Percentiles rank a stretch among this genome's conserved stretches.
phyloP scores from a whole-genome alignment of 495 filamentous ascomycete species.

The Oidiodendron maius region DNA sequence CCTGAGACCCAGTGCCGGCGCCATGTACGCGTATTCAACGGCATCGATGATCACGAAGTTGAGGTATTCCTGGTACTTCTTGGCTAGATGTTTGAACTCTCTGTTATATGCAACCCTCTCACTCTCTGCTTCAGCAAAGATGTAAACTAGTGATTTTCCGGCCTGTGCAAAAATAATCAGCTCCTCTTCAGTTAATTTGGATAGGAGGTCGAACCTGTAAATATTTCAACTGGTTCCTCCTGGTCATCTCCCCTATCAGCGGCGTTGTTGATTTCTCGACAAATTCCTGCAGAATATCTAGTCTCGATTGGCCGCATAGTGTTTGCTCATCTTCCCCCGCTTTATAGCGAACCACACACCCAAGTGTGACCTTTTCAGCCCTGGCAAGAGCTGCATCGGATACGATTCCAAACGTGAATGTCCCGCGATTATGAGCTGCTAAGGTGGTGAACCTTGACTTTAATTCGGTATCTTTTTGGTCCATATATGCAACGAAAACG shows the following conservation, averaged over 20 bases:
- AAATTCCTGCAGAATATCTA: slow-evolving; percentile 30
- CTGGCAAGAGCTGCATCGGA: slow-evolving; percentile 13
- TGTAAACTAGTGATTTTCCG: slow-evolving; percentile 40
- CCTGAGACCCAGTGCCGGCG: slow-evolving; percentile 29
- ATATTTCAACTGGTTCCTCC: slow-evolving; percentile 33
- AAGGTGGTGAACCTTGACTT: slow-evolving; percentile 21
- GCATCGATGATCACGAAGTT: slow-evolving; percentile 40
- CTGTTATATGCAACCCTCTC: slow-evolving; percentile 26
- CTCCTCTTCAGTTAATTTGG: background rate
- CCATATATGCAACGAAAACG: slow-evolving; percentile 36
- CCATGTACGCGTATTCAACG: slow-evolving; percentile 40
- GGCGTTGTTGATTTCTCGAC: slow-evolving; percentile 28
- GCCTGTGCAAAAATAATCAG: too few species aligned
- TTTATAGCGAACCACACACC: slow-evolving; percentile 34
- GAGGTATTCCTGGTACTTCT: slow-evolving; percentile 42
- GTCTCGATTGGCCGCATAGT: slow-evolving; percentile 24
- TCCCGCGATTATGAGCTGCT: slow-evolving; percentile 30
- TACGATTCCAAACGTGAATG: slow-evolving; percentile 36
- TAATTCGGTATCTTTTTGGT: slow-evolving; percentile 18
- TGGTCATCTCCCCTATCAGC: slow-evolving; percentile 38
- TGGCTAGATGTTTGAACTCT: slow-evolving; percentile 35
- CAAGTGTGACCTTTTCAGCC: background rate
- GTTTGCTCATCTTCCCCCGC: slow-evolving; percentile 30
- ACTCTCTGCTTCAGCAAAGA: slow-evolving; percentile 26
- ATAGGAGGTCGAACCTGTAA: background rate